phyloP scores from a whole-genome alignment of 1,284 basidiomycete genomes.

The Tilletia caries region DNA sequence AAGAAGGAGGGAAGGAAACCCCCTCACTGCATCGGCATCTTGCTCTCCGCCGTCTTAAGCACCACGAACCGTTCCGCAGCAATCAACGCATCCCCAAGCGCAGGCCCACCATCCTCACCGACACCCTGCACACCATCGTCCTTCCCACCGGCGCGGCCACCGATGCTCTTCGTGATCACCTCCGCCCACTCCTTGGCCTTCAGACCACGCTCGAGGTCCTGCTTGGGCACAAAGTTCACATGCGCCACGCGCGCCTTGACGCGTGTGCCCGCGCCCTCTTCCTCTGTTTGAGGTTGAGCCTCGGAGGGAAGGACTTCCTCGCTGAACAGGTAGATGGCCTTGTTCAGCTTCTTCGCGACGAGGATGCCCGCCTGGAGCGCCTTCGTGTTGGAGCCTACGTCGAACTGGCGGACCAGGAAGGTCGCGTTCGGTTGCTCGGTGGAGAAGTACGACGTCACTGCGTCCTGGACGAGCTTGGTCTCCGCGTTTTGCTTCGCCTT shows the following conservation, averaged over 20 bases:
- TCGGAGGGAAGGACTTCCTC: conserved; percentile 58
- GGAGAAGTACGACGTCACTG: conserved; percentile 70
- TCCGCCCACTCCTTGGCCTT: conserved; percentile 49
- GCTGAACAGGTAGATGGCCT: conserved; percentile 85
- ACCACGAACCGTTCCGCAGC: conserved; percentile 20
- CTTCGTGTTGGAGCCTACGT: conserved; percentile 54
- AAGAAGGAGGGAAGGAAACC: too few species aligned
- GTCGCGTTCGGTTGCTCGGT: conserved; percentile 68
- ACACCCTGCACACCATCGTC: conserved; percentile 48
- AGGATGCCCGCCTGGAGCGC: conserved; percentile 71
- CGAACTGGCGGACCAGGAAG: conserved; percentile 68
- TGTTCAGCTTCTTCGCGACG: conserved; percentile 73
- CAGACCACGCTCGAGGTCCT: conserved; percentile 36
- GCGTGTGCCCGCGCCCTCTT: conserved; percentile 24
- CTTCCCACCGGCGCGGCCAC: conserved; percentile 49
- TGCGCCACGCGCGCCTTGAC: conserved; percentile 73
- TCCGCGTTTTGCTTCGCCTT: conserved; percentile 77
- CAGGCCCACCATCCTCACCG: conserved; percentile 42
- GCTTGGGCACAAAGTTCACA: conserved; percentile 72
- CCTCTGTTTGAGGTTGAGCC: conserved; percentile 46
- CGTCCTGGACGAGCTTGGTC: conserved; percentile 76
- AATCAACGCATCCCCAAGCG: conserved; percentile 40
- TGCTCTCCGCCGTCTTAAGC: conserved; percentile 18
- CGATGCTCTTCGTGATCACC: conserved; percentile 35
- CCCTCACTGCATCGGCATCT: conserved; percentile 21